Percentiles rank a stretch among this genome's conserved stretches.
Evolutionary conservation across 2,329 filamentous ascomycete genomes (phyloP).

Genomic region (Colletotrichum karsti): DNA sequence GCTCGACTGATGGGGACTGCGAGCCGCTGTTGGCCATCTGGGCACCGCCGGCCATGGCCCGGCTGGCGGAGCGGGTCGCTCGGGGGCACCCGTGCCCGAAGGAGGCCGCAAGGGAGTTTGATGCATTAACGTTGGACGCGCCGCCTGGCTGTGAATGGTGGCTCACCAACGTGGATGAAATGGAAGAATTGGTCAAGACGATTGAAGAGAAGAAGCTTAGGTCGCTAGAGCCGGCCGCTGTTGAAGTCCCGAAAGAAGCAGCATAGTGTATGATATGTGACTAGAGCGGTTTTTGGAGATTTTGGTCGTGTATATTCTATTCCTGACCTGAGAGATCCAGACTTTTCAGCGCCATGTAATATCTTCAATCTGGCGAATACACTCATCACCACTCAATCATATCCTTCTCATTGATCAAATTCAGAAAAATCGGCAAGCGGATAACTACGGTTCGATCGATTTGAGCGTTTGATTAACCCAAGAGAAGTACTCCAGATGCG

Average conservation of each 20-base stretch:
- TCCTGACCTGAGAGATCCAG: no score
- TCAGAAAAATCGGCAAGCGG: no score
- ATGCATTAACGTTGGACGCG: neutral
- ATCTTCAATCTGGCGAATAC: no score
- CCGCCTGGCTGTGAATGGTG: slow-evolving; percentile 15
- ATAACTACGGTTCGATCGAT: no score
- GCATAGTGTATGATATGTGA: neutral
- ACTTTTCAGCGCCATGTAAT: neutral
- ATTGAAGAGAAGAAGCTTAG: slow-evolving; percentile 19
- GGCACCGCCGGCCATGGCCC: slow-evolving; percentile 38
- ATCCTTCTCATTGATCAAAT: no score
- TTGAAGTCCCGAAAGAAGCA: neutral
- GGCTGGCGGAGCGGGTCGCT: slow-evolving; percentile 29
- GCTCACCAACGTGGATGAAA: slow-evolving; percentile 18
- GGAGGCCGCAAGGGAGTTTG: slow-evolving; percentile 7
- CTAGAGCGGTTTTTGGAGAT: no score
- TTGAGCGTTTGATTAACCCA: no score
- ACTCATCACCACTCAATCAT: no score
- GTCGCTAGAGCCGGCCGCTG: neutral
- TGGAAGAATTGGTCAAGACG: slow-evolving; percentile 17
- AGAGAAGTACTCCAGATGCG: no score
- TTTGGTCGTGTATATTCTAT: neutral
- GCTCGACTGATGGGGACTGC: slow-evolving; percentile 35
- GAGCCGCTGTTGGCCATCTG: slow-evolving; percentile 47
- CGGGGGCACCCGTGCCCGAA: slow-evolving; percentile 25